Evolutionary conservation across 2,329 filamentous ascomycete species (phyloP).

Genomic region (Fusarium palustre): DNA sequence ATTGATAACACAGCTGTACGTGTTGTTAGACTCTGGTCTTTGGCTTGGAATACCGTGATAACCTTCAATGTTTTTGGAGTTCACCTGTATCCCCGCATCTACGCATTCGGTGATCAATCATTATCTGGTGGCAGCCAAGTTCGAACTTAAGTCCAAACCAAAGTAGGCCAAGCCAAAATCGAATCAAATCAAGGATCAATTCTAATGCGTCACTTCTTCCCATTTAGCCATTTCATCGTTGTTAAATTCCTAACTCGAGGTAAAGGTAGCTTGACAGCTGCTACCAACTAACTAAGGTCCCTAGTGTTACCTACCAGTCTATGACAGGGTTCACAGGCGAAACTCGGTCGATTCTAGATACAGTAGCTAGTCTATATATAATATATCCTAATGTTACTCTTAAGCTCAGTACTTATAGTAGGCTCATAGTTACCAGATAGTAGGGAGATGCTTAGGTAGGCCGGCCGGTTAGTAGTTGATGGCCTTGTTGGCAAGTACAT

Average conservation of each 20-base stretch:
- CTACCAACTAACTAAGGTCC: not conserved
- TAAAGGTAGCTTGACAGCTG: constrained; percentile 8
- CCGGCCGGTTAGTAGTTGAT: no score
- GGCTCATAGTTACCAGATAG: not conserved
- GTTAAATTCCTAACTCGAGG: not conserved
- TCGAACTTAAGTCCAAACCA: not conserved
- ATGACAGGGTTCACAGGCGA: not conserved
- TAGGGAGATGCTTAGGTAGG: not conserved
- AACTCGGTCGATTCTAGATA: not conserved
- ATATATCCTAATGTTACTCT: not conserved
- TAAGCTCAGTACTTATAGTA: no score
- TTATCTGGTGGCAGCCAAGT: constrained; percentile 13
- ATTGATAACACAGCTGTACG: no score
- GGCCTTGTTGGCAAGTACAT: not conserved
- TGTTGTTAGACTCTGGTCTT: no score
- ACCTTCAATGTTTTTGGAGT: no score
- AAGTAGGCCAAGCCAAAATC: constrained; percentile 33
- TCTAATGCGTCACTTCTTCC: constrained; percentile 44
- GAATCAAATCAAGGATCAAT: constrained; percentile 40
- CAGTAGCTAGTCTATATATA: not conserved
- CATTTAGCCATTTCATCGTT: constrained; percentile 24
- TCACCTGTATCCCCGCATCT: constrained; percentile 16
- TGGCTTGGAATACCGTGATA: no score
- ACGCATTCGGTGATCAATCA: not conserved
- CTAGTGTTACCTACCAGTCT: not conserved